Conservation (phyloP, 495 filamentous ascomycete species). For the Aspergillus leporis region DNA sequence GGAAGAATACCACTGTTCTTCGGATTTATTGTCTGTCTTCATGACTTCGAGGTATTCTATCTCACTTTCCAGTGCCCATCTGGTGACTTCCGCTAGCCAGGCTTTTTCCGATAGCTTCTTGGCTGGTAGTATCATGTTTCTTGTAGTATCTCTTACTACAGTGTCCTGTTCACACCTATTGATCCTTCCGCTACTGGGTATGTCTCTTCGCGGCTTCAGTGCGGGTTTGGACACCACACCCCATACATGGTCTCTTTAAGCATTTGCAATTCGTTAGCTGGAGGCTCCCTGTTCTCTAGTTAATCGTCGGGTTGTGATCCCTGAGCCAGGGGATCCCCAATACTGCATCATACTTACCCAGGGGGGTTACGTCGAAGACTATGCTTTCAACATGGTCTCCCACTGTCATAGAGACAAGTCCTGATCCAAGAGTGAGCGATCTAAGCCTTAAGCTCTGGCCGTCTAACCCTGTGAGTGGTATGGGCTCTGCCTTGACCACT, state of each 20-base stretch:
- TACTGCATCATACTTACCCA: conserved; percentile 13
- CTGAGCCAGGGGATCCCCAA: conserved; percentile 10
- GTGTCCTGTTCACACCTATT: not conserved
- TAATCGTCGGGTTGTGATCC: conserved; percentile 15
- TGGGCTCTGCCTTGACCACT: too few species aligned
- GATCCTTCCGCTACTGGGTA: conserved; percentile 3
- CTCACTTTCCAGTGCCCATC: not conserved
- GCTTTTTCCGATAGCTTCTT: not conserved
- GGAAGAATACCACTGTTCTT: not conserved
- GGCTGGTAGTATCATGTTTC: not conserved
- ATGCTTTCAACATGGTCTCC: too few species aligned
- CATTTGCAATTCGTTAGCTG: conserved; percentile 7
- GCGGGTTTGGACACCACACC: too few species aligned
- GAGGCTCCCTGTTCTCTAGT: conserved; percentile 6
- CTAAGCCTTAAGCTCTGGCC: too few species aligned
- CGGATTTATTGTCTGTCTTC: too few species aligned
- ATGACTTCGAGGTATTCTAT: too few species aligned
- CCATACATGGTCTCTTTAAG: not conserved
- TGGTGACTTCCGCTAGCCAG: not conserved
- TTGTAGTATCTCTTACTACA: not conserved
- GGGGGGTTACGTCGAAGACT: too few species aligned
- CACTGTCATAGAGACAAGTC: too few species aligned
- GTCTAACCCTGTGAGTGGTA: too few species aligned
- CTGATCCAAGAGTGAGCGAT: too few species aligned
- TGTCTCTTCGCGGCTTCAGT: not conserved